phyloP scores from a whole-genome alignment of 1,284 basidiomycete genomes.

The Golubevia pallescens region DNA sequence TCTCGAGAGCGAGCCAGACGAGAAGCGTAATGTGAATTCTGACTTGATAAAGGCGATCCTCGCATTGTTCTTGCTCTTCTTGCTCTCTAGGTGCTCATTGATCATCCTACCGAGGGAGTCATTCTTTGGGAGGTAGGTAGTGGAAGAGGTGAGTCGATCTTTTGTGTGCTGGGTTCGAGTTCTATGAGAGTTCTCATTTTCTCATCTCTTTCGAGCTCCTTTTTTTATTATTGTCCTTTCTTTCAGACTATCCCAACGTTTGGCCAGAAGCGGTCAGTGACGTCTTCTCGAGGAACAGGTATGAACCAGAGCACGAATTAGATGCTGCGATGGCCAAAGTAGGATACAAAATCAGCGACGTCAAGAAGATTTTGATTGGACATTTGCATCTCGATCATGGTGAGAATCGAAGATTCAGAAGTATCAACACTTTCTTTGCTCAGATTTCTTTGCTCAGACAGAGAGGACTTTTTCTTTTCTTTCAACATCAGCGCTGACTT shows the following conservation, averaged over 20 bases:
- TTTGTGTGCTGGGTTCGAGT: no score
- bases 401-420: no score
- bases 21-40: no score
- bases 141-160: conserved; percentile 25
- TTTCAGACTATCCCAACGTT: conserved; percentile 4
- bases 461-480: no score
- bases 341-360: conserved; percentile 45
- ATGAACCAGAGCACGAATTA: conserved; percentile 47
- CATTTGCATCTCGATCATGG: conserved; percentile 44
- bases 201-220: no score
- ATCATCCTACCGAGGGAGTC: conserved; percentile 52
- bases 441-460: no score
- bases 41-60: conserved; percentile 1
- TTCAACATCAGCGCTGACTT: no score
- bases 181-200: no score
- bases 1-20: conserved; percentile 3
- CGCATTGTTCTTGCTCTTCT: not conserved
- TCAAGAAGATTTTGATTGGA: conserved; percentile 14
- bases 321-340: conserved; percentile 48
- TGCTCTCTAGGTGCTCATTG: conserved; percentile 33
- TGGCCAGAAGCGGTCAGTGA: conserved; percentile 25
- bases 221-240: not conserved
- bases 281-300: conserved; percentile 29
- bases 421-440: no score
- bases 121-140: conserved; percentile 57